These are phyloP conservation scores for Polytrichum formosum DNA, from an alignment of 225 moss, liverwort and hornwort genomes.

Conservation along the genomic window DNA sequence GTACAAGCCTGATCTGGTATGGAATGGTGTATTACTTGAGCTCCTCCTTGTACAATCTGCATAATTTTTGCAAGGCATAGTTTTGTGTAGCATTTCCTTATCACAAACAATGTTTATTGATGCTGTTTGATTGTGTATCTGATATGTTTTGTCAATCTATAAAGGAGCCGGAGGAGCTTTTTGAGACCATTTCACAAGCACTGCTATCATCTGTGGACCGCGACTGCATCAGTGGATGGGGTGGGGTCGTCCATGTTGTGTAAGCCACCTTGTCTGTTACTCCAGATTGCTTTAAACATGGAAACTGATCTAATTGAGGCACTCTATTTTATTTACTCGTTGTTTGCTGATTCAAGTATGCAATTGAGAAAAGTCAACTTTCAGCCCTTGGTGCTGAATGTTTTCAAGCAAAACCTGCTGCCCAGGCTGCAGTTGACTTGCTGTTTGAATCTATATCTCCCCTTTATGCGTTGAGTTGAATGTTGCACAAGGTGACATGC, in stretches of 20 bases:
- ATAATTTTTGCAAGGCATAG: background rate
- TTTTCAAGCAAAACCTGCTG: background rate
- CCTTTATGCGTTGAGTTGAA: background rate
- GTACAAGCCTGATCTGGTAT: conserved; percentile 97
- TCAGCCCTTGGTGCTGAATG: background rate
- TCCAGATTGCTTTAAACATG: no score
- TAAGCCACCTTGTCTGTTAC: conserved; percentile 33
- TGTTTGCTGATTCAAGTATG: background rate
- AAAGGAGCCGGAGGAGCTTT: conserved; percentile 91
- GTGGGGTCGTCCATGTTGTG: conserved; percentile 91
- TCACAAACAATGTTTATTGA: background rate
- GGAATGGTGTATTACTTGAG: background rate
- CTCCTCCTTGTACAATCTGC: background rate
- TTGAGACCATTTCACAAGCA: conserved; percentile 93
- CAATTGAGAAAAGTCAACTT: background rate
- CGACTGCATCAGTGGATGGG: conserved; percentile 99
- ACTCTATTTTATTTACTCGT: background rate
- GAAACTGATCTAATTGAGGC: no score
- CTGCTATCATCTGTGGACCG: conserved; percentile 87
- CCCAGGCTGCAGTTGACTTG: background rate
- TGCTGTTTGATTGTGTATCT: conserved; percentile 1
- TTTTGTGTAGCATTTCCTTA: background rate
- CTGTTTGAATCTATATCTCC: background rate
- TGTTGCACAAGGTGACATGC: background rate
- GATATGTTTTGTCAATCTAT: conserved; percentile 3